Evolutionary conservation across 345 rosid species (phyloP).

Genomic region (Gossypium longicalyx): DNA sequence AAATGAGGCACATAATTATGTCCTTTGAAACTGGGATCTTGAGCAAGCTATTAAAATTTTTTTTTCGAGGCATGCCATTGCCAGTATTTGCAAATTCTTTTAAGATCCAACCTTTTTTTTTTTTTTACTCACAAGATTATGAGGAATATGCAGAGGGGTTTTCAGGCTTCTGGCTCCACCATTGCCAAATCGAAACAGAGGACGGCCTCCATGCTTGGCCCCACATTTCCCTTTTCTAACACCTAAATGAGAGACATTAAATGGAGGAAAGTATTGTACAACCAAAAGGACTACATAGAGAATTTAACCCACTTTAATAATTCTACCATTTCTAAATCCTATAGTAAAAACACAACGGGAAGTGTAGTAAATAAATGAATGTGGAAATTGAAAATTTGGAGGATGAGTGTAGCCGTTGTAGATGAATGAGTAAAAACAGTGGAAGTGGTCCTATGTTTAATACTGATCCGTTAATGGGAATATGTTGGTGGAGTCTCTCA

Average conservation of each 20-base stretch:
- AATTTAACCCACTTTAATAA: background rate
- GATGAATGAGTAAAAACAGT: background rate
- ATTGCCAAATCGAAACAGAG: background rate
- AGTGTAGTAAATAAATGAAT: background rate
- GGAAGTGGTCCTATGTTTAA: slow-evolving; percentile 18
- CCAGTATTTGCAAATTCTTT: background rate
- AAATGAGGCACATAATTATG: background rate
- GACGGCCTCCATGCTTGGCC: slow-evolving; percentile 2
- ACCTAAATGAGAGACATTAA: background rate
- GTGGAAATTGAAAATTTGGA: slow-evolving; percentile 17
- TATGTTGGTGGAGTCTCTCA: background rate
- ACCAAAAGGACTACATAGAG: background rate
- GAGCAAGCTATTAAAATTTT: background rate
- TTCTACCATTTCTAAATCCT: background rate
- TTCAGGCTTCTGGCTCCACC: background rate
- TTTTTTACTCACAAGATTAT: background rate
- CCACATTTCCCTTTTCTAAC: slow-evolving; percentile 2
- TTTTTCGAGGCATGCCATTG: background rate
- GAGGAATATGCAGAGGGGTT: slow-evolving; percentile 4
- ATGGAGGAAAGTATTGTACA: background rate
- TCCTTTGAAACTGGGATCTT: background rate
- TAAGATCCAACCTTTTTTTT: background rate
- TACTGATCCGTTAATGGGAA: background rate
- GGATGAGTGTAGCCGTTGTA: slow-evolving; percentile 26
- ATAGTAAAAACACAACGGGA: background rate